Evolutionary conservation across 2,329 filamentous ascomycete species (phyloP).

Genomic region (Monilinia fructigena): DNA sequence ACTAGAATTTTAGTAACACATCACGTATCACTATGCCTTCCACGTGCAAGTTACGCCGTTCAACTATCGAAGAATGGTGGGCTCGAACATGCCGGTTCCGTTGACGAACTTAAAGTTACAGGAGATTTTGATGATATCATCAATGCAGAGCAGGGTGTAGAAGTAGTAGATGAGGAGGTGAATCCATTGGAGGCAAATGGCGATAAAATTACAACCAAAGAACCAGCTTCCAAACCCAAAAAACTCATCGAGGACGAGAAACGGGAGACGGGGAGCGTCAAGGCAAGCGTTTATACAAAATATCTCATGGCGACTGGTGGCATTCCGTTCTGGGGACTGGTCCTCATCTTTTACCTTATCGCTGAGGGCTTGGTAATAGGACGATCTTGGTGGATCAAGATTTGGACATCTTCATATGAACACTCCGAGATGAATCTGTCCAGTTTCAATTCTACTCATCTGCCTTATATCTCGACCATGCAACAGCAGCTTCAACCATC

Average conservation of each 20-base stretch:
- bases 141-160: constrained; percentile 50
- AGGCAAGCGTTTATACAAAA: constrained; percentile 60
- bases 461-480: constrained; percentile 20
- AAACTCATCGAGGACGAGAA: constrained; percentile 74
- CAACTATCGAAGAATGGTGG: constrained; percentile 67
- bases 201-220: constrained; percentile 45
- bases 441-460: constrained; percentile 17
- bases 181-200: constrained; percentile 47
- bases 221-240: constrained; percentile 43
- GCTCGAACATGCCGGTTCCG: constrained; percentile 57
- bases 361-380: constrained; percentile 37
- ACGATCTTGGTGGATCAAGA: constrained; percentile 60
- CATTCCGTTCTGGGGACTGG: constrained; percentile 56
- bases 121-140: constrained; percentile 57
- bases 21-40: constrained; percentile 67
- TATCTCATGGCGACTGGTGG: constrained; percentile 68
- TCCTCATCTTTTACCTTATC: constrained; percentile 52
- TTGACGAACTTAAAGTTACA: constrained; percentile 58
- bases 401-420: constrained; percentile 54
- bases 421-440: constrained; percentile 29
- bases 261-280: constrained; percentile 66
- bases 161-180: constrained; percentile 50
- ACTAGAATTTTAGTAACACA: constrained; percentile 79
- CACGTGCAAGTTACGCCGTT: constrained; percentile 69
- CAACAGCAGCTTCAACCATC: constrained; percentile 43